phyloP scores from a whole-genome alignment of 257 asterid genomes.

The Capsicum chinense region DNA sequence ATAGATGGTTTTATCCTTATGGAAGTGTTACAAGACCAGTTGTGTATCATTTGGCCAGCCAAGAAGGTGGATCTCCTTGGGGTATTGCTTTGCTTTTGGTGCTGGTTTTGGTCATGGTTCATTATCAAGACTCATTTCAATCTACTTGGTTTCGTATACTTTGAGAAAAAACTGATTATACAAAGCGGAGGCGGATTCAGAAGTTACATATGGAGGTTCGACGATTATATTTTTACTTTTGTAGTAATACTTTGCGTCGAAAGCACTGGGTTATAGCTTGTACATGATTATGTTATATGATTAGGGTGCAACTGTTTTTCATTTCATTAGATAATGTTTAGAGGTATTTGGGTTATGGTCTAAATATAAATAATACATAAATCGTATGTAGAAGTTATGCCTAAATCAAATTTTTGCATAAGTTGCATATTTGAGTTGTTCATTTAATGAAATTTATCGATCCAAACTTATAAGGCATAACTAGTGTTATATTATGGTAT shows the following conservation, averaged over 20 bases:
- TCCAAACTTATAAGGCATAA: neutral
- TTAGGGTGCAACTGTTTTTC: neutral
- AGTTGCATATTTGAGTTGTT: neutral
- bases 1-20: slow-evolving; percentile 50
- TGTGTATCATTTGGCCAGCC: neutral
- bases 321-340: neutral
- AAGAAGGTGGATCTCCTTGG: slow-evolving; percentile 54
- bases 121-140: slow-evolving; percentile 53
- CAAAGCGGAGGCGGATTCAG: neutral
- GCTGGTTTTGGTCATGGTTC: slow-evolving; percentile 56
- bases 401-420: no score
- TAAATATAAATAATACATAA: neutral
- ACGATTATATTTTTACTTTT: neutral
- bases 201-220: neutral
- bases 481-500: neutral
- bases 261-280: slow-evolving; percentile 18
- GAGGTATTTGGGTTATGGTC: neutral
- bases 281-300: neutral
- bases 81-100: slow-evolving; percentile 49
- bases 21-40: slow-evolving; percentile 41
- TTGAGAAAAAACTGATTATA: neutral
- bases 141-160: slow-evolving; percentile 53
- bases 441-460: neutral
- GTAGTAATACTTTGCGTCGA: neutral
- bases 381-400: neutral